Conservation (phyloP, 2,329 filamentous ascomycete species). For the Ophiosphaerella korrae region DNA sequence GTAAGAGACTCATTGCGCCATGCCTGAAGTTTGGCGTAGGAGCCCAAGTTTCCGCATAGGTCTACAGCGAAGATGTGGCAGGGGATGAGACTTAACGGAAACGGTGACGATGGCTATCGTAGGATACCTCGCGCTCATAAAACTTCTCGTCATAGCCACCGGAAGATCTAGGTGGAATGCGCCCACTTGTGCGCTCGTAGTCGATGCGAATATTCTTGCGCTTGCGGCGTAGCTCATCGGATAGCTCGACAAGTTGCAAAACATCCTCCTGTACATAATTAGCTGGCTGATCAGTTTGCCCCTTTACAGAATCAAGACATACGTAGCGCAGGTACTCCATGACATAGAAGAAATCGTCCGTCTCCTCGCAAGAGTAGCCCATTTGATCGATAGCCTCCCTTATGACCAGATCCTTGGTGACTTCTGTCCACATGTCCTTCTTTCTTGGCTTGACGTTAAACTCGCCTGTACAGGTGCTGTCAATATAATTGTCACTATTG, state of each 20-base stretch:
- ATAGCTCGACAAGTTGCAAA: slow-evolving; percentile 78
- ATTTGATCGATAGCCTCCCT: slow-evolving; percentile 83
- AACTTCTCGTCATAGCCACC: slow-evolving; percentile 67
- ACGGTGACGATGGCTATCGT: slow-evolving; percentile 56
- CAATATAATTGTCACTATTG: background rate
- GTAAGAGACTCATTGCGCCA: slow-evolving; percentile 8
- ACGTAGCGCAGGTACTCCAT: slow-evolving; percentile 90
- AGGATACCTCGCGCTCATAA: slow-evolving; percentile 71
- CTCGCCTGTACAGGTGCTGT: slow-evolving; percentile 46
- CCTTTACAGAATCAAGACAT: slow-evolving; percentile 51
- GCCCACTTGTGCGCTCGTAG: slow-evolving; percentile 63
- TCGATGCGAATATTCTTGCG: slow-evolving; percentile 62
- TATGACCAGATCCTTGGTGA: slow-evolving; percentile 88
- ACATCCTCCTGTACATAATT: slow-evolving; percentile 74
- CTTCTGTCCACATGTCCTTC: slow-evolving; percentile 85
- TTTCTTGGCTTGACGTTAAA: slow-evolving; percentile 46
- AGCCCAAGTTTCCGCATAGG: background rate
- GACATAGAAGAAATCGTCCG: slow-evolving; percentile 86
- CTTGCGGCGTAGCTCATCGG: slow-evolving; percentile 77
- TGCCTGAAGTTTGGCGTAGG: slow-evolving; percentile 2
- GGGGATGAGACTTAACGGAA: slow-evolving; percentile 37
- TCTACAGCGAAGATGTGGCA: background rate
- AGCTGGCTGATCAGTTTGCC: slow-evolving; percentile 3
- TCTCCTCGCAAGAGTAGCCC: slow-evolving; percentile 91
- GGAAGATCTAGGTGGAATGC: slow-evolving; percentile 49